phyloP scores from a whole-genome alignment of 495 filamentous ascomycete genomes.

The Lepraria neglecta region DNA sequence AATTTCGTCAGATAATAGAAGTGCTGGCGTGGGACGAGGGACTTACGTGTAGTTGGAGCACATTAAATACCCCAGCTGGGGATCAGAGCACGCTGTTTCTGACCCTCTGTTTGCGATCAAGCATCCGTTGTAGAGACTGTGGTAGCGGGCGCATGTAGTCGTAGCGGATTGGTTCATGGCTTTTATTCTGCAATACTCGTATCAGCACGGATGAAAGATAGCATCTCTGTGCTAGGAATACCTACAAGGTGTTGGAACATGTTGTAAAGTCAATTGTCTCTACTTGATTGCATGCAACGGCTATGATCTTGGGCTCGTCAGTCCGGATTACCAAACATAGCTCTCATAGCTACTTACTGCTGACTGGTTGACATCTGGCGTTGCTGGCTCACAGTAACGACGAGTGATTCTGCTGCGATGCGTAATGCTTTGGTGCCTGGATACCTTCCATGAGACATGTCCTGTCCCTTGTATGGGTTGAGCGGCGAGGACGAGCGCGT shows the following conservation, averaged over 20 bases:
- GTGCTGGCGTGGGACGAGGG: neutral
- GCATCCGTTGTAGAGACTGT: conserved; percentile 14
- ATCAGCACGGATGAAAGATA: neutral
- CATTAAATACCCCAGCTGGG: conserved; percentile 17
- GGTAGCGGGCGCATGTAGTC: conserved; percentile 16
- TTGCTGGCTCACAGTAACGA: conserved; percentile 17
- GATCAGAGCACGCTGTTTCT: conserved; percentile 17
- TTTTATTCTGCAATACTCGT: neutral
- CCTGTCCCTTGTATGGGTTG: neutral
- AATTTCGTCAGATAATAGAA: neutral
- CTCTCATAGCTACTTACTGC: conserved; percentile 2
- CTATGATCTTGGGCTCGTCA: conserved; percentile 19
- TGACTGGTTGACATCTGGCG: conserved; percentile 19
- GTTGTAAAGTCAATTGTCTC: conserved; percentile 12
- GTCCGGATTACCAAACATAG: neutral
- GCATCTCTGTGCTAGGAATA: neutral
- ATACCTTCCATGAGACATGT: neutral
- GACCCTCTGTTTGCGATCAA: conserved; percentile 12
- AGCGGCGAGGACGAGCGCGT: neutral
- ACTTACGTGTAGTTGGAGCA: conserved; percentile 25
- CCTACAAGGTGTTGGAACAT: conserved; percentile 22
- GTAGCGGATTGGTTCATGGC: conserved; percentile 14
- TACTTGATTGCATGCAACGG: conserved; percentile 20
- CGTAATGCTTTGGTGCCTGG: neutral
- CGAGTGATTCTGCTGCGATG: neutral